Evolutionary conservation across 2,329 filamentous ascomycete species (phyloP).

Genomic region (Coniochaeta prunicola): DNA sequence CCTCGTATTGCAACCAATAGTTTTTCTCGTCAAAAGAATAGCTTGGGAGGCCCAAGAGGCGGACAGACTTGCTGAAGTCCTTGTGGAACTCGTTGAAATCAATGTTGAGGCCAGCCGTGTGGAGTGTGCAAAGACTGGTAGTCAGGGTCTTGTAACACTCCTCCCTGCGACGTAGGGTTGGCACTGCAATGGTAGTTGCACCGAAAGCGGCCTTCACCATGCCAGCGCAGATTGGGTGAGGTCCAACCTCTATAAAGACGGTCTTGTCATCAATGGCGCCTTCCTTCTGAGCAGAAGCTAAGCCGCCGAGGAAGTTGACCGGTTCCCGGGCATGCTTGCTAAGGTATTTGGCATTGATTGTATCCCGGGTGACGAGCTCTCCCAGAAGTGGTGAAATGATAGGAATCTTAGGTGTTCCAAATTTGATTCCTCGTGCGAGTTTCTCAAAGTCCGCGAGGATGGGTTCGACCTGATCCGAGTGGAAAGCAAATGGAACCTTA

Average conservation of each 20-base stretch:
- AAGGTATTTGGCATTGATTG: constrained; percentile 56
- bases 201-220: constrained; percentile 62
- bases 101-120: constrained; percentile 54
- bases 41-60: constrained; percentile 55
- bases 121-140: constrained; percentile 48
- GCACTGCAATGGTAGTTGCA: constrained; percentile 42
- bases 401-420: constrained; percentile 41
- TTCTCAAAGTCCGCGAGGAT: constrained; percentile 52
- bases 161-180: constrained; percentile 57
- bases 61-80: constrained; percentile 30
- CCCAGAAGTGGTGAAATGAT: constrained; percentile 63
- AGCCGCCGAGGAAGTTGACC: constrained; percentile 60
- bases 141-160: constrained; percentile 57
- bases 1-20: constrained; percentile 58
- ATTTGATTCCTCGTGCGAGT: constrained; percentile 30
- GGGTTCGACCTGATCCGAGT: constrained; percentile 44
- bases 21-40: constrained; percentile 70
- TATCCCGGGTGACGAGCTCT: constrained; percentile 49
- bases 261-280: constrained; percentile 58
- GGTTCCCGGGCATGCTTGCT: constrained; percentile 58
- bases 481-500: constrained; percentile 45
- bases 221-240: constrained; percentile 60
- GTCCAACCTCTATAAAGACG: constrained; percentile 67
- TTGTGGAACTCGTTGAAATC: constrained; percentile 66
- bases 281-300: constrained; percentile 51